phyloP scores from a whole-genome alignment of 768 basidiomycete species.

The Lepiota brunneoincarnata region DNA sequence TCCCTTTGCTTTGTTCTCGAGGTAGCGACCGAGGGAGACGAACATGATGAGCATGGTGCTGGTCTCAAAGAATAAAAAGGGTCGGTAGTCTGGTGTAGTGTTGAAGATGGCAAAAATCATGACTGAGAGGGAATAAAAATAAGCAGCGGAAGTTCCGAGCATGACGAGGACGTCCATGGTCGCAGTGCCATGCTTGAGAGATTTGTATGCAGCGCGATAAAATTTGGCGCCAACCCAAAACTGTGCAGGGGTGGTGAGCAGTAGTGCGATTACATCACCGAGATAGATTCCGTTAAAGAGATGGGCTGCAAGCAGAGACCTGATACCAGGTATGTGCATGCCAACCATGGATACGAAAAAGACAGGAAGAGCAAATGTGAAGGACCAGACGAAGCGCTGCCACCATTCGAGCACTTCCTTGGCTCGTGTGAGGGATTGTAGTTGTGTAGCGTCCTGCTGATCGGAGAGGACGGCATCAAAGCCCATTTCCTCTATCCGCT shows the following conservation, averaged over 20 bases:
- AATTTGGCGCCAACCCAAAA: constrained; percentile 89
- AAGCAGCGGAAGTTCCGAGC: constrained; percentile 92
- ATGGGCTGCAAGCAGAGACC: constrained; percentile 43
- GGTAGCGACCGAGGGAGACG: constrained; percentile 90
- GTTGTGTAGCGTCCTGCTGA: constrained; percentile 77
- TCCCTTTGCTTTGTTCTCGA: constrained; percentile 97
- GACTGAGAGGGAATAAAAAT: constrained; percentile 78
- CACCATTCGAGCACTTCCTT: constrained; percentile 94
- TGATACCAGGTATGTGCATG: constrained; percentile 62
- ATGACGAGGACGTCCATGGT: constrained; percentile 99
- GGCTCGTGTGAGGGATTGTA: constrained; percentile 80
- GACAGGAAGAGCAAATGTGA: constrained; percentile 86
- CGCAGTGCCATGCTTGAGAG: constrained; percentile 82
- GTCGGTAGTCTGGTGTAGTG: constrained; percentile 64
- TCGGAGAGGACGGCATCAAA: constrained; percentile 87
- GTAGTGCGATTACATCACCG: constrained; percentile 72
- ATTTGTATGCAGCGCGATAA: constrained; percentile 88
- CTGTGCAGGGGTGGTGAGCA: constrained; percentile 88
- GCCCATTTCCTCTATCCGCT: constrained; percentile 83
- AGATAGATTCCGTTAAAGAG: constrained; percentile 72
- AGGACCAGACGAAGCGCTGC: constrained; percentile 67
- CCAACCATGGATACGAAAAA: constrained; percentile 90
- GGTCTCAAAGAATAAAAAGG: constrained; percentile 95
- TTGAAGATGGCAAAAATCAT: constrained; percentile 68
- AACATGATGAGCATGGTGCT: constrained; percentile 99